These are phyloP conservation scores for Ambrosiella beaveri DNA, from an alignment of 2,329 filamentous ascomycete species.

Conservation along the genomic window DNA sequence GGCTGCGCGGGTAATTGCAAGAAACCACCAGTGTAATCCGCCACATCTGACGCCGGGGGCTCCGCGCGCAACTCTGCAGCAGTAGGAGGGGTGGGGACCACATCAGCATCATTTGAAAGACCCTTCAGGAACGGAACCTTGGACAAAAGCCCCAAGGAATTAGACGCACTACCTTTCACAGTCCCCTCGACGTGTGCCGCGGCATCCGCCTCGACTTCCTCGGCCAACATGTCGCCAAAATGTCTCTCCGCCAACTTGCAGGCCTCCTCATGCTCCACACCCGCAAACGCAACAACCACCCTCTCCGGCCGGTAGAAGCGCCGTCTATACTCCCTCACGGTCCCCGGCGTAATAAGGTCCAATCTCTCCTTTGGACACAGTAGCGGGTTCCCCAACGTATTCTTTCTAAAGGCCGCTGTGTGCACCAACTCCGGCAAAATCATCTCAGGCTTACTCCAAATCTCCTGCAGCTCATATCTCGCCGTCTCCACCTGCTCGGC, in stretches of 20 bases:
- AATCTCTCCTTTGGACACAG: conserved; percentile 79
- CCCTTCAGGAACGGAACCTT: conserved; percentile 84
- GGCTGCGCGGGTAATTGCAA: conserved; percentile 68
- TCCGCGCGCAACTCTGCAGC: conserved; percentile 24
- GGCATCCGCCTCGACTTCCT: conserved; percentile 16
- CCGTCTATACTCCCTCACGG: conserved; percentile 62
- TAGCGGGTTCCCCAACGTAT: conserved; percentile 85
- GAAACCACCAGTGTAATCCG: conserved; percentile 74
- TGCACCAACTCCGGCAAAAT: conserved; percentile 92
- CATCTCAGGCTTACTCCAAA: conserved; percentile 92
- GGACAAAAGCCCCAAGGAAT: conserved; percentile 47
- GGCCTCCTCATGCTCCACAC: conserved; percentile 66
- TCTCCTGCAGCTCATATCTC: conserved; percentile 89
- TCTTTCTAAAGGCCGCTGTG: conserved; percentile 87
- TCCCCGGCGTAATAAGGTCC: conserved; percentile 50
- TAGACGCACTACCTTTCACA: conserved; percentile 34
- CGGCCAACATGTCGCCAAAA: conserved; percentile 72
- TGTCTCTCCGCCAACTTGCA: conserved; percentile 64
- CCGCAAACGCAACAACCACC: conserved; percentile 89
- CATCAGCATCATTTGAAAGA: conserved; percentile 43
- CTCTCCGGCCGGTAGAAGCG: conserved; percentile 77
- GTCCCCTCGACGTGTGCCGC: conserved; percentile 29
- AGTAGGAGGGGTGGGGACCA: conserved; percentile 25
- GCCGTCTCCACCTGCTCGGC: conserved; percentile 75
- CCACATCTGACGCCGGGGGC: conserved; percentile 46